phyloP scores from a whole-genome alignment of 345 rosid species.

The Viola odorata region DNA sequence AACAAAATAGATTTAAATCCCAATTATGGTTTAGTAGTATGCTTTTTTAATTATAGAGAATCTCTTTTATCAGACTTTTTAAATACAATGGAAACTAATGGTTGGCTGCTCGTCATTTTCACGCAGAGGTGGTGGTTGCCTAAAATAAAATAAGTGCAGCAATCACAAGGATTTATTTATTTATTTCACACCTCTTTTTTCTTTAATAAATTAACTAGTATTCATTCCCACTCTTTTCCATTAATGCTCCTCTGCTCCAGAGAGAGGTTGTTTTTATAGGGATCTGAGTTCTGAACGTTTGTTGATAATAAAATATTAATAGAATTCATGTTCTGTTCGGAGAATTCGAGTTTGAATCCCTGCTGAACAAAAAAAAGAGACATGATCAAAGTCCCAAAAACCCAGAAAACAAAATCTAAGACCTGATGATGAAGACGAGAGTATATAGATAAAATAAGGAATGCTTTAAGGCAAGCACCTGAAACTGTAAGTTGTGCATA shows the following conservation, averaged over 20 bases:
- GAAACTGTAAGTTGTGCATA: constrained; percentile 16
- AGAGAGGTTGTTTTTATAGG: constrained; percentile 22
- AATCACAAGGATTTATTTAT: constrained; percentile 21
- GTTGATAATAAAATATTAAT: background rate
- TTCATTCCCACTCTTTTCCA: background rate
- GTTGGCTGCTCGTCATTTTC: constrained; percentile 37
- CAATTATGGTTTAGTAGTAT: no score
- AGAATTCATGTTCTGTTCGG: background rate
- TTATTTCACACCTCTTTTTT: background rate
- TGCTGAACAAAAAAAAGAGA: background rate
- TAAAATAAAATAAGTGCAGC: constrained; percentile 21
- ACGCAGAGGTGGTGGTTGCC: constrained; percentile 22
- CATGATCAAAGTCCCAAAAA: constrained; percentile 4
- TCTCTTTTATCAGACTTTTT: no score
- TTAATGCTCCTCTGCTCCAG: constrained; percentile 11
- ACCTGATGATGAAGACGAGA: background rate
- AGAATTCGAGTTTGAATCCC: no score
- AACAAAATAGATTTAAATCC: constrained; percentile 20
- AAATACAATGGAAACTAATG: constrained; percentile 19
- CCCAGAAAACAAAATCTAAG: constrained; percentile 18
- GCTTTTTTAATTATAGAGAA: background rate
- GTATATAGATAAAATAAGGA: background rate
- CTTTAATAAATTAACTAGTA: background rate
- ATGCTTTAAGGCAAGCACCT: constrained; percentile 16
- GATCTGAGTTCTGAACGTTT: background rate